Percentiles rank a stretch among this genome's conserved stretches.
Conservation (phyloP, 345 rosid species). For the Pugionium dolabratum region DNA sequence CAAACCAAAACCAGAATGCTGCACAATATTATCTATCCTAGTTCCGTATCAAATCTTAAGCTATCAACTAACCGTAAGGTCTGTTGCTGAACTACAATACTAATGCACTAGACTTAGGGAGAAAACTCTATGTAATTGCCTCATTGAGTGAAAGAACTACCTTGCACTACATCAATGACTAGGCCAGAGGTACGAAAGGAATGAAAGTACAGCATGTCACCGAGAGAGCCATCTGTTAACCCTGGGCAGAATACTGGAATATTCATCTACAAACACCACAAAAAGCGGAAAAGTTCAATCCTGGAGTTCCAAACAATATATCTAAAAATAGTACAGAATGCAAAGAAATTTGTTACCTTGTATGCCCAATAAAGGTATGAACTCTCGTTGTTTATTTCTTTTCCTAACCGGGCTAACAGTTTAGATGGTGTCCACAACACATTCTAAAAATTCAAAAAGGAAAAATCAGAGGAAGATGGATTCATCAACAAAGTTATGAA, state of each 20-base stretch:
- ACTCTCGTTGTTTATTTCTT: slow-evolving; percentile 78
- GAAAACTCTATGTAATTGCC: too few relatives aligned
- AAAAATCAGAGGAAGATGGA: slow-evolving; percentile 10
- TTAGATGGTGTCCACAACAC: slow-evolving; percentile 90
- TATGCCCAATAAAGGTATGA: slow-evolving; percentile 96
- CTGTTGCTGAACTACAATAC: too few relatives aligned
- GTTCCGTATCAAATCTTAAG: neutral
- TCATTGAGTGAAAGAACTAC: slow-evolving; percentile 33
- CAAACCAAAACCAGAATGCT: slow-evolving; percentile 9
- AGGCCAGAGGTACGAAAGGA: slow-evolving; percentile 66
- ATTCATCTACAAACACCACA: slow-evolving; percentile 60
- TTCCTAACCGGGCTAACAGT: slow-evolving; percentile 75
- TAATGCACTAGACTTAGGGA: too few relatives aligned
- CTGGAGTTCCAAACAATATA: neutral
- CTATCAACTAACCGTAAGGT: neutral
- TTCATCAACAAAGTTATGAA: neutral
- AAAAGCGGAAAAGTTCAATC: neutral
- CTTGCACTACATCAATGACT: slow-evolving; percentile 69
- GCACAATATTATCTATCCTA: neutral
- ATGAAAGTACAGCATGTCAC: slow-evolving; percentile 94
- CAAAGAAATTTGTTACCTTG: slow-evolving; percentile 48
- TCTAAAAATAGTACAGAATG: neutral
- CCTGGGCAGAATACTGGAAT: slow-evolving; percentile 95
- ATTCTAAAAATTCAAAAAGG: slow-evolving; percentile 43
- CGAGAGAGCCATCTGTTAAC: slow-evolving; percentile 92